Conservation (phyloP, 495 filamentous ascomycete genomes). For the Chaetomium fimeti region DNA sequence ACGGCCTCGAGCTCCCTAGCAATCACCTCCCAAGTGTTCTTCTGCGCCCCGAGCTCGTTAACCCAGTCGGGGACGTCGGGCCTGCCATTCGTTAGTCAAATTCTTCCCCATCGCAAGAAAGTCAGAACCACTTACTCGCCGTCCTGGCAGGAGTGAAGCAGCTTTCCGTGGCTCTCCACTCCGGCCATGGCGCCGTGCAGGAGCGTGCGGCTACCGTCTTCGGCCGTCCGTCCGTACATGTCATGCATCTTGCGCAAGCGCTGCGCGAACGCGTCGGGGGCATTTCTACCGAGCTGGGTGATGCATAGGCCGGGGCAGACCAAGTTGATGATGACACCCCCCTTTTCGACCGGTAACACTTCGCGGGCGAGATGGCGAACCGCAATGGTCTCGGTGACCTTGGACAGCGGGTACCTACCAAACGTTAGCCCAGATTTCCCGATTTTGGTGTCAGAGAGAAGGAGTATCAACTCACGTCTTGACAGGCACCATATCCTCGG, state of each 20-base stretch:
- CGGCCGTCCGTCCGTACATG: constrained; percentile 36
- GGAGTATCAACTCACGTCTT: constrained; percentile 3
- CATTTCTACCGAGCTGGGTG: constrained; percentile 36
- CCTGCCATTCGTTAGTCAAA: constrained; percentile 4
- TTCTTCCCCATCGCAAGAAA: background rate
- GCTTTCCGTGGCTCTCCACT: constrained; percentile 30
- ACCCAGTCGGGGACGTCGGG: constrained; percentile 22
- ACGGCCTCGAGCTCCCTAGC: constrained; percentile 16
- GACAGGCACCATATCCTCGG: background rate
- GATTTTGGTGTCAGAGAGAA: background rate
- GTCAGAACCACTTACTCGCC: constrained; percentile 13
- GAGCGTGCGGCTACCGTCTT: constrained; percentile 44
- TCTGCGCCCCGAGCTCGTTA: constrained; percentile 19
- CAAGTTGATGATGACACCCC: constrained; percentile 40
- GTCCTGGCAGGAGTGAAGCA: constrained; percentile 24
- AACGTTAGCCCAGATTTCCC: background rate
- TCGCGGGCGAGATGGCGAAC: constrained; percentile 29
- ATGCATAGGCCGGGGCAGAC: constrained; percentile 46
- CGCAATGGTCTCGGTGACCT: constrained; percentile 22
- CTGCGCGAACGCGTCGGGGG: constrained; percentile 1
- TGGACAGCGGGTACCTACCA: constrained; percentile 21
- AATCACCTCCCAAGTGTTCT: constrained; percentile 19
- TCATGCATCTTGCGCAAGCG: background rate
- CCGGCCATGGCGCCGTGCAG: constrained; percentile 40
- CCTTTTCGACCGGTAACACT: constrained; percentile 16